These are phyloP conservation scores for Suillus decipiens DNA, from an alignment of 768 basidiomycete genomes.

Conservation along the genomic window DNA sequence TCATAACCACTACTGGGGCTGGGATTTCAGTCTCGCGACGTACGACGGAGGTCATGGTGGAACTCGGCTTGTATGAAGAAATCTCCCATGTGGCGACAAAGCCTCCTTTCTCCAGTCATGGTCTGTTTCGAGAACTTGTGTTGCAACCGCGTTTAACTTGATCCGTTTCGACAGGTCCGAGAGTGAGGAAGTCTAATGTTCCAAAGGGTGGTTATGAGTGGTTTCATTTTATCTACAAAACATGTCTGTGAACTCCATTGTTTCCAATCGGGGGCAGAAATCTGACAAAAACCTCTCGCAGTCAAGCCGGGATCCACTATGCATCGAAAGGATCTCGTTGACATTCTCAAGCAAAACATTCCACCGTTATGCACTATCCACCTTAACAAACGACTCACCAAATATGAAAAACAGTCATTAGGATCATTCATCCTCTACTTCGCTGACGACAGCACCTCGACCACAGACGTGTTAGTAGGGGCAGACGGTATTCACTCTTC, in stretches of 20 bases:
- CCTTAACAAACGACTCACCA: conserved; percentile 33
- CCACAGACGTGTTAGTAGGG: conserved; percentile 42
- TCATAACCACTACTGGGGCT: conserved; percentile 38
- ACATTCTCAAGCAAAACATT: conserved; percentile 23
- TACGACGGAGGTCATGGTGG: neutral
- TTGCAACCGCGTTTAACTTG: neutral
- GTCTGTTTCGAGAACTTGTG: neutral
- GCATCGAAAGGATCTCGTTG: conserved; percentile 31
- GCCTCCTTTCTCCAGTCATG: neutral
- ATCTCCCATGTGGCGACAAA: neutral
- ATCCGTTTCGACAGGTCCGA: neutral
- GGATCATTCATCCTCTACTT: conserved; percentile 24
- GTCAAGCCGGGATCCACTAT: conserved; percentile 1
- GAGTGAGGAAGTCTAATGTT: conserved; percentile 8
- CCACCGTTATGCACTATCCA: conserved; percentile 23
- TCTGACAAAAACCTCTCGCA: neutral
- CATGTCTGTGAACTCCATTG: neutral
- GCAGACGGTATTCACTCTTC: conserved; percentile 39
- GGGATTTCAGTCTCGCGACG: conserved; percentile 40
- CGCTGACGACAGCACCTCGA: conserved; percentile 34
- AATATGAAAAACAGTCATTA: conserved; percentile 18
- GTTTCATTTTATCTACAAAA: conserved; percentile 14
- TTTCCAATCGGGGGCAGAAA: neutral
- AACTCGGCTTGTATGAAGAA: neutral
- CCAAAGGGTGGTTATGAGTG: conserved; percentile 11